Evolutionary conservation across 768 basidiomycete genomes (phyloP), one percentile per base, ranked within the genome.

Genomic region (Neoboletus magnificus): DNA sequence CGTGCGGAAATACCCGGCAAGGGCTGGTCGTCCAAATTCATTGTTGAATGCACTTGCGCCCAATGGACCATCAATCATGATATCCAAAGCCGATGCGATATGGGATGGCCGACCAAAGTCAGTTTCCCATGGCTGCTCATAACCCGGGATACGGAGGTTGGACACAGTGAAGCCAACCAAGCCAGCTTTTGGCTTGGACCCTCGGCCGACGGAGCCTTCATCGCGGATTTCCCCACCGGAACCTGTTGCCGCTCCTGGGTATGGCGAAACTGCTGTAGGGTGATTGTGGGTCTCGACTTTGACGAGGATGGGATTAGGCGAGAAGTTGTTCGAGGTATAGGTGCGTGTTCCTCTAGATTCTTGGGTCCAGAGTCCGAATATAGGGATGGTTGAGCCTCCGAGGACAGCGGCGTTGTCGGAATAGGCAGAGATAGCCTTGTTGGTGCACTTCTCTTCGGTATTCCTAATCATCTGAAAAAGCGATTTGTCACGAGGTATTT

Each of bases 261-360:
- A 98, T 1, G 97, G 97, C 1, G 97, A 98, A 9, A 98, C 94
- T 3, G 96, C 97, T 2, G 96, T 98, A 4, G 97, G 97, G 66
- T 98, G 97, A 68, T 99, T 99, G 72, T 99, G 97, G 3, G 97
- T 99, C 74, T 98, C 97, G 56, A 98, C 97, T 74, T 99, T 99
- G 76, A 94, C 85, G 23, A 98, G 80, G 53, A 99, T 90, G 15
- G 86, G 92, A 77, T 91, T 89, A 12, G 85, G 77, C 69, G 95
- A 93, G 25, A 77, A 61, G 23, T 73, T 66, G 16, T 73, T 68
- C 3, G 83, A 73, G 39, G 73, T 66, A 69, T 98, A 98, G 2
- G 82, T 60, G 48, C 73, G 73, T 29, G 54, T 22, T 56, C 62
- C 47, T 6, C 62, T 57, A 25, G 66, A 48, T 15, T 43, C 49